phyloP scores from a whole-genome alignment of 768 basidiomycete species.

The Symmetrospora coprosmae region DNA sequence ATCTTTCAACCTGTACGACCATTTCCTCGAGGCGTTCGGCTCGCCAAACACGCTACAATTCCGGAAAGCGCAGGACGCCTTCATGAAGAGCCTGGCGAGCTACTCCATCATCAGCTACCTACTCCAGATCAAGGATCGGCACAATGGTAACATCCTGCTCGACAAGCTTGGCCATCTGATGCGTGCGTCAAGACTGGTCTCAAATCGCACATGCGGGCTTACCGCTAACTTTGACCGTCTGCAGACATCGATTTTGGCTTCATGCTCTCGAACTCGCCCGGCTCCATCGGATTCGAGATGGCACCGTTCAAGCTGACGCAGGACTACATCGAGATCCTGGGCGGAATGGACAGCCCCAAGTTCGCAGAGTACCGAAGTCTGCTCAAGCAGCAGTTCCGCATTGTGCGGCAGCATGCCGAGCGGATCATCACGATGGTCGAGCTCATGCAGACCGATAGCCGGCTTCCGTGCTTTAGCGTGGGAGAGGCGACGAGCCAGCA shows the following conservation, averaged over 20 bases:
- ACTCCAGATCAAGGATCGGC: constrained; percentile 93
- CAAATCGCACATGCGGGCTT: neutral
- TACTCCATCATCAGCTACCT: constrained; percentile 94
- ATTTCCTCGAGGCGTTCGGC: constrained; percentile 83
- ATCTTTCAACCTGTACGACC: constrained; percentile 74
- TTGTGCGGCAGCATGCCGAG: constrained; percentile 87
- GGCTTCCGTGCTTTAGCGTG: constrained; percentile 52
- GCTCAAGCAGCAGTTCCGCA: constrained; percentile 86
- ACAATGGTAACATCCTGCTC: constrained; percentile 93
- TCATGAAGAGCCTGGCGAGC: constrained; percentile 45
- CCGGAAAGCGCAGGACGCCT: constrained; percentile 76
- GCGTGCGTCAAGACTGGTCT: constrained; percentile 33
- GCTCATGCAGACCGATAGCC: constrained; percentile 83
- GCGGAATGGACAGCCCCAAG: constrained; percentile 60
- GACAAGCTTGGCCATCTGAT: constrained; percentile 89
- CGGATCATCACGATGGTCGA: constrained; percentile 88
- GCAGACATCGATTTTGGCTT: constrained; percentile 91
- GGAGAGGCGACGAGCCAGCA: constrained; percentile 60
- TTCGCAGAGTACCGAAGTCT: constrained; percentile 71
- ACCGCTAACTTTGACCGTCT: neutral
- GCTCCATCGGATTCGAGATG: constrained; percentile 97
- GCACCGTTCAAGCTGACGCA: constrained; percentile 91
- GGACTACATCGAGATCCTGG: constrained; percentile 91
- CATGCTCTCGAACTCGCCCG: constrained; percentile 90
- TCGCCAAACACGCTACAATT: constrained; percentile 75